These are phyloP conservation scores for Fusarium buharicum DNA, from an alignment of 2,329 filamentous ascomycete species.

Conservation along the genomic window DNA sequence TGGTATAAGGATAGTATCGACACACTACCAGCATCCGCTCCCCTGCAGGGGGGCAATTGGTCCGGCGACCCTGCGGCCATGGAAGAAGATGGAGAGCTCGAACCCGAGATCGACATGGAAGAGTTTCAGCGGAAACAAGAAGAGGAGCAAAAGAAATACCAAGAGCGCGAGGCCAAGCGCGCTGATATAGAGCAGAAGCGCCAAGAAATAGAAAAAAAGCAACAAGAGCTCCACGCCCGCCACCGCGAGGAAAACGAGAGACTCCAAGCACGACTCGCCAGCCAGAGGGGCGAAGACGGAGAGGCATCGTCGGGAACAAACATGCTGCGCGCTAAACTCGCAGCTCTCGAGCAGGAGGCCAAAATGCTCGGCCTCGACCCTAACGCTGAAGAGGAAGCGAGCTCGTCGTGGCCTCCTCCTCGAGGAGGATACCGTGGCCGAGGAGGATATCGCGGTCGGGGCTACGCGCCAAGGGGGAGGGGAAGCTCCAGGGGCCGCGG, in stretches of 20 bases:
- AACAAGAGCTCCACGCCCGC: slow-evolving; percentile 68
- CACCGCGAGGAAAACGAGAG: slow-evolving; percentile 75
- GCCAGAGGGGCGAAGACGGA: slow-evolving; percentile 46
- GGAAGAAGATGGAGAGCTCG: slow-evolving; percentile 41
- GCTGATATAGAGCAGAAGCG: slow-evolving; percentile 71
- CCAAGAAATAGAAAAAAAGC: slow-evolving; percentile 72
- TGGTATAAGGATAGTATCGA: slow-evolving; percentile 72
- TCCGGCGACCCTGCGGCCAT: slow-evolving; percentile 29
- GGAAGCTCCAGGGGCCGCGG: slow-evolving; percentile 56
- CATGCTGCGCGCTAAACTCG: slow-evolving; percentile 75
- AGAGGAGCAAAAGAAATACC: slow-evolving; percentile 75
- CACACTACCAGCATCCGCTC: slow-evolving; percentile 41
- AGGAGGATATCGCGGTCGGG: slow-evolving; percentile 39
- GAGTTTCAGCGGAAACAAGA: slow-evolving; percentile 75
- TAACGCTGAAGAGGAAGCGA: slow-evolving; percentile 57
- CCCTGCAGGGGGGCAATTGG: slow-evolving; percentile 44
- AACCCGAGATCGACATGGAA: slow-evolving; percentile 73
- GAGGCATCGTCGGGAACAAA: slow-evolving; percentile 63
- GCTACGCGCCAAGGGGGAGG: slow-evolving; percentile 51
- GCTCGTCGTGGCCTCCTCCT: slow-evolving; percentile 28
- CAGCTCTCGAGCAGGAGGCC: slow-evolving; percentile 78
- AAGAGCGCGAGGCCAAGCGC: slow-evolving; percentile 71
- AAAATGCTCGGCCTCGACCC: slow-evolving; percentile 75
- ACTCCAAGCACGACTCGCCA: slow-evolving; percentile 64
- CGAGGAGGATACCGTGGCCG: slow-evolving; percentile 50